Conservation (phyloP, 2,329 filamentous ascomycete species). For the Paraconiothyrium brasiliense region DNA sequence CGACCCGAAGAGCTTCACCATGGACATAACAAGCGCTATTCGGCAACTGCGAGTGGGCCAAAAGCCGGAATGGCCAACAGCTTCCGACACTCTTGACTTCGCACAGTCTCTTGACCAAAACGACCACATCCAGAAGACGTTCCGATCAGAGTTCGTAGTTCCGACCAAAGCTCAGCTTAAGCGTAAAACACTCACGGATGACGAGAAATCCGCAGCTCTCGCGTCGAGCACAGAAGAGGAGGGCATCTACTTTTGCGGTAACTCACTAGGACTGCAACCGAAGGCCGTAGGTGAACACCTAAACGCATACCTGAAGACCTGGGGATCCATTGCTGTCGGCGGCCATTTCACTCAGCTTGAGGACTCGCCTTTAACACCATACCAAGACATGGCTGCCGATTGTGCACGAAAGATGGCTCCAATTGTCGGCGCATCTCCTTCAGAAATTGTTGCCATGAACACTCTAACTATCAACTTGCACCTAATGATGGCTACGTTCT, state of each 20-base stretch:
- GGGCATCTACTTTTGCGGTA: conserved; percentile 85
- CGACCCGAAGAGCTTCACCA: conserved; percentile 21
- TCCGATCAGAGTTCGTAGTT: conserved; percentile 76
- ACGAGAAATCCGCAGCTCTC: conserved; percentile 38
- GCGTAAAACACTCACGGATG: conserved; percentile 61
- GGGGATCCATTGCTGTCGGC: conserved; percentile 83
- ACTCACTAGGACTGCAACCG: conserved; percentile 87
- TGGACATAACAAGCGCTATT: conserved; percentile 37
- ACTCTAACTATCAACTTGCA: conserved; percentile 84
- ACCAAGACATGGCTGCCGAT: conserved; percentile 80
- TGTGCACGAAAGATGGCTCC: conserved; percentile 74
- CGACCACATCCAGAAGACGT: conserved; percentile 46
- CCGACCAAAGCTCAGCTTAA: conserved; percentile 77
- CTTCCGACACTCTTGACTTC: conserved; percentile 35
- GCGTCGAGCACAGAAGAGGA: conserved; percentile 51
- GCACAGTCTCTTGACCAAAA: conserved; percentile 39
- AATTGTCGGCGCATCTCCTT: conserved; percentile 75
- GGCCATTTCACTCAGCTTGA: conserved; percentile 79
- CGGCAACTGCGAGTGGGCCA: conserved; percentile 39
- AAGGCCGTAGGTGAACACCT: conserved; percentile 72
- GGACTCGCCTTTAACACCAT: conserved; percentile 75
- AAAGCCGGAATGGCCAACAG: conserved; percentile 39
- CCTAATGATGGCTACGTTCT: conserved; percentile 86
- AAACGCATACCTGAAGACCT: conserved; percentile 78
- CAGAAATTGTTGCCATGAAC: conserved; percentile 88